Evolutionary conservation across 1,139 yeast genomes (phyloP).

Genomic region (Geotrichum australiense): DNA sequence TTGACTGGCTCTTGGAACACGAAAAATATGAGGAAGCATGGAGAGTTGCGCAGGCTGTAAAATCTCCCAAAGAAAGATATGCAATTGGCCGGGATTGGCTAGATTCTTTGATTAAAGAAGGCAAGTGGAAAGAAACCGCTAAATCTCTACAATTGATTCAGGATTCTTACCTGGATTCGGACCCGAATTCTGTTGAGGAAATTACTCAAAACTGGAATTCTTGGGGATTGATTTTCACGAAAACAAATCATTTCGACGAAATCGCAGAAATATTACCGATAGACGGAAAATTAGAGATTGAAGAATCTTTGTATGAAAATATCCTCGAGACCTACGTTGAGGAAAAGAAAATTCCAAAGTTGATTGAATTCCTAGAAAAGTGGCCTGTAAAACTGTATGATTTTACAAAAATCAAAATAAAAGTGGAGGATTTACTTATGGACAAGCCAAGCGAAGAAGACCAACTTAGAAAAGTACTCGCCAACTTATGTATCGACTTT

Average conservation of each 20-base stretch:
- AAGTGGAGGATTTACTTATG: slow-evolving; percentile 42
- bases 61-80: slow-evolving; percentile 46
- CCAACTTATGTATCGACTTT: slow-evolving; percentile 50
- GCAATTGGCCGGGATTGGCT: slow-evolving; percentile 59
- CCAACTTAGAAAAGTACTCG: slow-evolving; percentile 44
- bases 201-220: slow-evolving; percentile 51
- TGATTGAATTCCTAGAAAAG: slow-evolving; percentile 34
- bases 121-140: slow-evolving; percentile 55
- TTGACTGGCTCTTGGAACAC: slow-evolving; percentile 62
- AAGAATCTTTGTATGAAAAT: slow-evolving; percentile 42
- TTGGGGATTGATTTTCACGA: slow-evolving; percentile 53
- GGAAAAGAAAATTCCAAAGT: slow-evolving; percentile 33
- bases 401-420: slow-evolving; percentile 39
- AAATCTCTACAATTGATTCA: slow-evolving; percentile 43
- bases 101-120: slow-evolving; percentile 44
- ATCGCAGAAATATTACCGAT: slow-evolving; percentile 52
- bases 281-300: slow-evolving; percentile 35
- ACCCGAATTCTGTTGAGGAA: slow-evolving; percentile 12
- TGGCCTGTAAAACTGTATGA: slow-evolving; percentile 64
- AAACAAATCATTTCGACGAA: slow-evolving; percentile 41
- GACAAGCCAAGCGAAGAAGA: slow-evolving; percentile 22
- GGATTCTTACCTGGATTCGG: slow-evolving; percentile 27
- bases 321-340: slow-evolving; percentile 48
- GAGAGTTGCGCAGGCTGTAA: slow-evolving; percentile 58
- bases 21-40: slow-evolving; percentile 62